Percentiles rank a stretch among this genome's conserved stretches.
phyloP scores from a whole-genome alignment of 768 basidiomycete genomes.

The Pleurotus djamor region DNA sequence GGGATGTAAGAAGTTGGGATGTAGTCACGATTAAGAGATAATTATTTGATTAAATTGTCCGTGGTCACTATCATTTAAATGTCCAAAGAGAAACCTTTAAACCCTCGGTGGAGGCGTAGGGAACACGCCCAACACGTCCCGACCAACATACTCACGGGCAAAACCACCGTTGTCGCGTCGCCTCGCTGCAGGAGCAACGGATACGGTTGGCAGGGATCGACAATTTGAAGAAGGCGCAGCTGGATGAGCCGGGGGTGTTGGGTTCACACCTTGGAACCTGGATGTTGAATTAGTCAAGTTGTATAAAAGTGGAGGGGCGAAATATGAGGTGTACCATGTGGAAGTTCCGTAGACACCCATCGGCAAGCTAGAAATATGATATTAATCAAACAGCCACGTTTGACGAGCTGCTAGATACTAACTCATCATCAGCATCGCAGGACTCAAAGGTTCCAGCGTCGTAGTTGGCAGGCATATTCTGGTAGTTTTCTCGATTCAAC shows the following conservation, averaged over 20 bases:
- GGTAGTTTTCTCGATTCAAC: constrained; percentile 39
- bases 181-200: background rate
- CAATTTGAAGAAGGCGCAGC: constrained; percentile 68
- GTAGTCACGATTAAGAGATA: too few relatives aligned
- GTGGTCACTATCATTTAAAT: background rate
- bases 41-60: too few relatives aligned
- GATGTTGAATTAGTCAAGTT: background rate
- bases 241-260: constrained; percentile 59
- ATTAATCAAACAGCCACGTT: too few relatives aligned
- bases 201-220: constrained; percentile 8
- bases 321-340: constrained; percentile 48
- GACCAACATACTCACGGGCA: background rate
- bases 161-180: constrained; percentile 1
- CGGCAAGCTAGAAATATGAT: too few relatives aligned
- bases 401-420: too few relatives aligned
- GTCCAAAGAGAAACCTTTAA: background rate
- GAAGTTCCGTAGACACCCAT: constrained; percentile 79
- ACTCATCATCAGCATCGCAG: constrained; percentile 62
- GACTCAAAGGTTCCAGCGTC: constrained; percentile 58
- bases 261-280: constrained; percentile 45
- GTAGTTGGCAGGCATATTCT: constrained; percentile 77
- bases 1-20: too few relatives aligned
- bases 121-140: constrained; percentile 2
- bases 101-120: constrained; percentile 1
- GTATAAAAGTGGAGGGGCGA: too few relatives aligned